Conservation (phyloP, 202 grass and related monocot genomes). For the Setaria italica region DNA sequence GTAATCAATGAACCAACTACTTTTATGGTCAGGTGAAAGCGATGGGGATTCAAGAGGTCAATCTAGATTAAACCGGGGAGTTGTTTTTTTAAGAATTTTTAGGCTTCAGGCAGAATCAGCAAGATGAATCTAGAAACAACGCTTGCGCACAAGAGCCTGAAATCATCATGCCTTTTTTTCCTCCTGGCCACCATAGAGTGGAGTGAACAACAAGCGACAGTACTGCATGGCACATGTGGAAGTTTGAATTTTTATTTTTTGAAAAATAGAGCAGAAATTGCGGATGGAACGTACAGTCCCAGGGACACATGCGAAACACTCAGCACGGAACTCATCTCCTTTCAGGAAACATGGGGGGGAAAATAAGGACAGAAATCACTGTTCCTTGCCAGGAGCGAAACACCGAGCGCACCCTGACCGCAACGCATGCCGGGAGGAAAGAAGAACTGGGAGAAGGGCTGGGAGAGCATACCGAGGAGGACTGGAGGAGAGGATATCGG, state of each 20-base stretch:
- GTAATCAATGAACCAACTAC: conserved; percentile 29
- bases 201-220: conserved; percentile 20
- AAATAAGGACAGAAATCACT: neutral
- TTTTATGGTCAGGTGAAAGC: conserved; percentile 3
- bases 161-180: neutral
- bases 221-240: too few species aligned
- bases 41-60: conserved; percentile 1
- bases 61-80: neutral
- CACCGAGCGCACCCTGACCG: neutral
- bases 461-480: conserved; percentile 12
- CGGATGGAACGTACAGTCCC: neutral
- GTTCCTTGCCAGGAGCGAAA: neutral
- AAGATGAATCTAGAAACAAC: neutral
- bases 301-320: neutral
- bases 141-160: neutral
- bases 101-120: neutral
- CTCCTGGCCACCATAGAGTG: neutral
- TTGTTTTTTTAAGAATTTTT: neutral
- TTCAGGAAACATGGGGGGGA: neutral
- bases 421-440: neutral
- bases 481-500: neutral
- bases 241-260: too few species aligned
- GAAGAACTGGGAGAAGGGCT: neutral
- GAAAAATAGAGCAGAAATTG: neutral
- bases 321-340: neutral